Percentiles rank a stretch among this genome's conserved stretches.
These are phyloP conservation scores for Silene noctiflora DNA, from an alignment of 179 eudicot species.

Conservation along the genomic window DNA sequence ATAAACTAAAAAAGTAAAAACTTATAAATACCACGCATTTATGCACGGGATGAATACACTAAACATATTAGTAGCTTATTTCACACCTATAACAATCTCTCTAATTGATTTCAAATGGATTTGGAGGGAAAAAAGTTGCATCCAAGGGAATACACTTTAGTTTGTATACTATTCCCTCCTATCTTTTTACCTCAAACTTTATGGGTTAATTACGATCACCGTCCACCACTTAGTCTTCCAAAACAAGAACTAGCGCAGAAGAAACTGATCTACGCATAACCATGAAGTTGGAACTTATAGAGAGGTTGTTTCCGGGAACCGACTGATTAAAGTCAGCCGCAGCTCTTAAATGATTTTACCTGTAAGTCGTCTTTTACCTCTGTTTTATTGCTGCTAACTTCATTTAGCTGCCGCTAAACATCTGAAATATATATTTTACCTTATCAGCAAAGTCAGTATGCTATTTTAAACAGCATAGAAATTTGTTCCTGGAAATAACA, in stretches of 20 bases:
- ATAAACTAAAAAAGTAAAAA: too few species aligned
- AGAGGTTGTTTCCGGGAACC: background rate
- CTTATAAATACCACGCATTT: too few species aligned
- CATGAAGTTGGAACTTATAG: background rate
- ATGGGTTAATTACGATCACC: constrained; percentile 40
- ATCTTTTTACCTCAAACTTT: constrained; percentile 26
- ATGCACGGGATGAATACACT: too few species aligned
- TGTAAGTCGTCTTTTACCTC: constrained; percentile 15
- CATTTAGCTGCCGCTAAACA: background rate
- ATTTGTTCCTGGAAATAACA: background rate
- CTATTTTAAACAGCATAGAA: background rate
- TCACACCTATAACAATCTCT: too few species aligned
- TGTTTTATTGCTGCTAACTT: background rate
- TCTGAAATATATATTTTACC: background rate
- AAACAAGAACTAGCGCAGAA: constrained; percentile 27
- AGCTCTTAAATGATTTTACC: background rate
- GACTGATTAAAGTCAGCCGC: background rate
- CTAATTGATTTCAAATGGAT: constrained; percentile 12
- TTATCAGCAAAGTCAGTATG: background rate
- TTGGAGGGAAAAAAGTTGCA: constrained; percentile 19
- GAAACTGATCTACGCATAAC: background rate
- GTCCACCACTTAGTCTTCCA: constrained; percentile 40
- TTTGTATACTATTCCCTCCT: constrained; percentile 10
- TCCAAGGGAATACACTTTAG: background rate
- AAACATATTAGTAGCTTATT: too few species aligned